Evolutionary conservation across 495 filamentous ascomycete species (phyloP).

Genomic region (Penicillium subrubescens): DNA sequence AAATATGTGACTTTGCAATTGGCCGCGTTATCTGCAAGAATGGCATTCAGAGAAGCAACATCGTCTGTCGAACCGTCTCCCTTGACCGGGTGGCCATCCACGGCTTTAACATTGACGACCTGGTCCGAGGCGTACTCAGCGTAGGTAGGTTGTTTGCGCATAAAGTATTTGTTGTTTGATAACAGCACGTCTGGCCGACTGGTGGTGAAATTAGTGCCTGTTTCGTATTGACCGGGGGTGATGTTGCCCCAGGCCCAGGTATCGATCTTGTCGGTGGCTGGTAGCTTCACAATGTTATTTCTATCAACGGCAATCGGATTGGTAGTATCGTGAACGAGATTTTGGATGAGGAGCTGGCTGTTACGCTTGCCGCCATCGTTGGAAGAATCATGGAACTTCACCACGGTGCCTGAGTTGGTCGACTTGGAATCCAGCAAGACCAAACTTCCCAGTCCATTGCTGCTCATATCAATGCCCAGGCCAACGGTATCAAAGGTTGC

Average conservation of each 20-base stretch:
- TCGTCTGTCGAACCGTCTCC: conserved; percentile 24
- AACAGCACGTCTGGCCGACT: conserved; percentile 24
- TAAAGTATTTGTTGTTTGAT: conserved; percentile 29
- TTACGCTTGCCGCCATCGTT: conserved; percentile 32
- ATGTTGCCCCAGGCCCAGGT: conserved; percentile 42
- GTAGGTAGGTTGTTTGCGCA: conserved; percentile 47
- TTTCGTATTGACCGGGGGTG: conserved; percentile 33
- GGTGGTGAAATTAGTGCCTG: conserved; percentile 21
- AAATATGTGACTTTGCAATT: conserved; percentile 51
- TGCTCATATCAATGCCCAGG: conserved; percentile 33
- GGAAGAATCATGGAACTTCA: conserved; percentile 45
- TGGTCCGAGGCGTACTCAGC: conserved; percentile 38
- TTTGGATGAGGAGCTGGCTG: conserved; percentile 39
- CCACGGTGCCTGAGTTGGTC: conserved; percentile 53
- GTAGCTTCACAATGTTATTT: conserved; percentile 45
- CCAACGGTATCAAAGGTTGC: conserved; percentile 32
- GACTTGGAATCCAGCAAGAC: conserved; percentile 44
- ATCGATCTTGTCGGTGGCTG: conserved; percentile 46
- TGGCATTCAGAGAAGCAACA: conserved; percentile 41
- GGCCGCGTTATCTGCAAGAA: conserved; percentile 40
- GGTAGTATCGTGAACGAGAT: conserved; percentile 25
- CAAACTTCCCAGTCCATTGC: conserved; percentile 52
- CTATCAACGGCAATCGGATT: conserved; percentile 32
- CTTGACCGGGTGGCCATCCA: conserved; percentile 15
- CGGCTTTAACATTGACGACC: conserved; percentile 20